Base-by-base conservation (phyloP, 192 early-diverging fungal species). In the Coemansia sp. region DNA sequence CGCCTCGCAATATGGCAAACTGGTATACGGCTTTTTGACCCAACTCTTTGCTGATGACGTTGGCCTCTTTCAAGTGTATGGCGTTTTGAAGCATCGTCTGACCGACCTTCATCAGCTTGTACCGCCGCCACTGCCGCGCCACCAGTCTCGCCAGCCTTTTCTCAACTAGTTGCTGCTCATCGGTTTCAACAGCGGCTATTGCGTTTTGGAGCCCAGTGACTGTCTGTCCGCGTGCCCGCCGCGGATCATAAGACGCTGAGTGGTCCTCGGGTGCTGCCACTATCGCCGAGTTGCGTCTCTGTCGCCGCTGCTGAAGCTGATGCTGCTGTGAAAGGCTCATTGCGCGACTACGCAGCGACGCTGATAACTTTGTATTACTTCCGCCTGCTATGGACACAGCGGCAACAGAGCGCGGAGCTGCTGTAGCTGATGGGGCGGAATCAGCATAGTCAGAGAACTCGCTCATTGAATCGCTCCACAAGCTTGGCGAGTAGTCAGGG, bases 41-140 rank as follows among this genome's bases (percentile, higher is more conserved):
- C n/a, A 96, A 80, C 73, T 98, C 96, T 55, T 88, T 87, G 69
- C 91, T 86, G 33, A 94, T 94, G 14, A 97, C 86, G 66, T 96
- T 98, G 46, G 94, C 96, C 68, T 97, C 93, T 74, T 97, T 96
- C 50, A 98, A 70, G 28, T 90, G 71, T 6, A 88, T 80, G 0
- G 89, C 89, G 65, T 91, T 89, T 11, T 84, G 87, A 55, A 92
- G 71, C 68, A 92, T 89, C 6, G 78, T 78, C 55, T 91, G 88
- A 10, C 89, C 89, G 64, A 92, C 87, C 19, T 75, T 74, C 9
- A 91, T 86, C 30, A 80, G 78, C 52, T 88, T 82, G 64, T 86
- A 74, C 13, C 64, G 72, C 35, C 77, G 84, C 86, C 84, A 80
- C 49, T 52, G 57, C 26, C n/a, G 50, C 16, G 72, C 35, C 33